Base-by-base conservation (phyloP, 352 stramenopile species). In the Thalassiosira hispida region DNA sequence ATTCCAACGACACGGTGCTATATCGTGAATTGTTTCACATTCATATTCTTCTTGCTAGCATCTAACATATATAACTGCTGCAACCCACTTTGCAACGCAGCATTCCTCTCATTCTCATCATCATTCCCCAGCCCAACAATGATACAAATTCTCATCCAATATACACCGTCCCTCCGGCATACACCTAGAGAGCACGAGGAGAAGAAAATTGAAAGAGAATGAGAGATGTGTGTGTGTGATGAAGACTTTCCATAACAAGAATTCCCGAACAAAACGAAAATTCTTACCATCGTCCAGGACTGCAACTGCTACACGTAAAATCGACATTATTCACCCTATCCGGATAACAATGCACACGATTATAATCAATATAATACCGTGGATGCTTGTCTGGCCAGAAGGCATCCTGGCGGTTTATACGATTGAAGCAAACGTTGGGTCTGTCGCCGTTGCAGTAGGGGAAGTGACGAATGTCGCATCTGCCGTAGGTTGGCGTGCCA, bases 341-440 rank as follows among this genome's bases (percentile, higher is more conserved):
- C 5, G 88, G 88, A 83, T 92, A 92, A 44, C 89, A 93, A 62
- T 82, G 81, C 1, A 93, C 75, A 1, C 85, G 74, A 61, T 87
- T 74, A 62, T 92, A 92, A 74, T 94, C 79, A 74, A 94, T 94
- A 64, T 90, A 94, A 73, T 81, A 94, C 9, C 85, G 71, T 1
- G 87, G 86, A 74, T 94, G 80, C 49, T 90, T 85, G 31, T 84
- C 77, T 9, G 55, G 61, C 55, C 79, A 87, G 63, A 92, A 94
- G 16, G 80, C 77, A 71, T 93, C 83, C 61, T 86, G 77, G 44
- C 77, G 79, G 53, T 91, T 90, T 67, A 88, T 84, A 16, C 89
- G 79, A 73, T 94, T 91, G 73, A 90, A 94, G 52, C 89, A 94
- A 60, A 91, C 85, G 42, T 85, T 52, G 33, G 85, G 55, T 11